These are phyloP conservation scores for Endocarpon pusillum DNA, from an alignment of 495 filamentous ascomycete genomes.

Conservation along the genomic window DNA sequence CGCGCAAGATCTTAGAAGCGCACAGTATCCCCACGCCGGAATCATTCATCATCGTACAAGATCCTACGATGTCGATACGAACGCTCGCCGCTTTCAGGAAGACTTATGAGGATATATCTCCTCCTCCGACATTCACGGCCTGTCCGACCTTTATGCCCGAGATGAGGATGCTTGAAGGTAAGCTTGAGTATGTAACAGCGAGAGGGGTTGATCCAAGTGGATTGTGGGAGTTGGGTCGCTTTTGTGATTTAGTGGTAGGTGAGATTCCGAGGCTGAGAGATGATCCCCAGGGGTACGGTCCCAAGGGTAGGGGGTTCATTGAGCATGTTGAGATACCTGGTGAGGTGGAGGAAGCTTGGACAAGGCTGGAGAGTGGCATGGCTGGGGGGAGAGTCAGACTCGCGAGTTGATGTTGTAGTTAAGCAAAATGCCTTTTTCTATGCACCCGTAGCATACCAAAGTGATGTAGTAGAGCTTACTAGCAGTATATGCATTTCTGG, in stretches of 20 bases:
- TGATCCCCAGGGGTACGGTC: constrained; percentile 21
- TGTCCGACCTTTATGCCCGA: constrained; percentile 18
- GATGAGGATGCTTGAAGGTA: constrained; percentile 4
- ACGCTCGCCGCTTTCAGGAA: constrained; percentile 20
- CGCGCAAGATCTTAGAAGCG: constrained; percentile 13
- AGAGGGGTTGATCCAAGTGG: background rate
- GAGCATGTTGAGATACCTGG: constrained; percentile 18
- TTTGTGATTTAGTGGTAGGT: constrained; percentile 16
- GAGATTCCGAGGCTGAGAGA: constrained; percentile 21
- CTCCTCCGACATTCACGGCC: constrained; percentile 11
- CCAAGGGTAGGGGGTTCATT: constrained; percentile 20
- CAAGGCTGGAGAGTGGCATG: too few relatives aligned
- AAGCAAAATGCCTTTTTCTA: too few relatives aligned
- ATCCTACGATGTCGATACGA: constrained; percentile 22
- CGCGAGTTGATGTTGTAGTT: too few relatives aligned
- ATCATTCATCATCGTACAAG: constrained; percentile 18
- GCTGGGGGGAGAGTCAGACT: too few relatives aligned
- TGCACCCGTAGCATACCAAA: too few relatives aligned
- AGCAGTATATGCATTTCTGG: too few relatives aligned
- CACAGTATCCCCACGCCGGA: constrained; percentile 6
- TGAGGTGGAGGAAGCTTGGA: constrained; percentile 16
- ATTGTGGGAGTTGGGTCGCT: constrained; percentile 15
- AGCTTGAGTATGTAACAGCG: constrained; percentile 6
- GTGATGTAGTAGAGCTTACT: too few relatives aligned
- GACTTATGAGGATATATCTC: constrained; percentile 8